These are phyloP conservation scores for Pseudohalonectria lignicola DNA, from an alignment of 2,329 filamentous ascomycete genomes.

Conservation along the genomic window DNA sequence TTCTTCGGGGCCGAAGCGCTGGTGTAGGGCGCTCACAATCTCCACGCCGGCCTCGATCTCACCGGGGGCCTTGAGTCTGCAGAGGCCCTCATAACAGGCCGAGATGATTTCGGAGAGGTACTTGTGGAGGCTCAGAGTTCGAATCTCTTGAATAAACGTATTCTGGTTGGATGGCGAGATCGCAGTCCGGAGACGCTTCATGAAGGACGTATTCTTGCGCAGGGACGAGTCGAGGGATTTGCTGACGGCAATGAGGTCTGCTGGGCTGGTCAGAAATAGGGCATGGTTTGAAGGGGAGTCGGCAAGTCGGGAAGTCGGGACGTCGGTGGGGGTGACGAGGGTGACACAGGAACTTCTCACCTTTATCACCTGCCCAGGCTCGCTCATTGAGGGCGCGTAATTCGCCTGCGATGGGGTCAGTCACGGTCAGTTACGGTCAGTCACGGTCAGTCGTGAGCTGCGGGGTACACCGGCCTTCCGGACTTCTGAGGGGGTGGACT, in stretches of 20 bases:
- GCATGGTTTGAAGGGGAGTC: no score
- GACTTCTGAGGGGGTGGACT: no score
- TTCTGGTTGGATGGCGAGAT: conserved; percentile 68
- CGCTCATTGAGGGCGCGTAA: conserved; percentile 78
- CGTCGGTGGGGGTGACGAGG: no score
- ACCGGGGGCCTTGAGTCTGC: conserved; percentile 80
- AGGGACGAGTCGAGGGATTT: conserved; percentile 83
- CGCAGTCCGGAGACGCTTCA: conserved; percentile 86
- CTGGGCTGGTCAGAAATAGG: conserved; percentile 1
- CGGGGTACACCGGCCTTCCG: no score
- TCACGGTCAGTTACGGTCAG: neutral
- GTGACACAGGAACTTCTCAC: conserved; percentile 33
- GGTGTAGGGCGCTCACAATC: conserved; percentile 88
- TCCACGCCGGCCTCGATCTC: conserved; percentile 89
- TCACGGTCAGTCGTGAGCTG: no score
- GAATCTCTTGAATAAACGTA: conserved; percentile 84
- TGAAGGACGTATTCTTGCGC: conserved; percentile 98
- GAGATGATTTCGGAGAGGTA: conserved; percentile 96
- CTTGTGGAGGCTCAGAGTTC: conserved; percentile 83
- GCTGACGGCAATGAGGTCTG: conserved; percentile 69
- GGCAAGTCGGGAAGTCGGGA: no score
- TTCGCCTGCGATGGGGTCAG: conserved; percentile 50
- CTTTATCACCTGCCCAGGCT: conserved; percentile 82
- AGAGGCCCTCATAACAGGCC: conserved; percentile 88
- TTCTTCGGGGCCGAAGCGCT: conserved; percentile 81